Base-by-base conservation (phyloP, 345 rosid species). In the Ceriops decandra region DNA sequence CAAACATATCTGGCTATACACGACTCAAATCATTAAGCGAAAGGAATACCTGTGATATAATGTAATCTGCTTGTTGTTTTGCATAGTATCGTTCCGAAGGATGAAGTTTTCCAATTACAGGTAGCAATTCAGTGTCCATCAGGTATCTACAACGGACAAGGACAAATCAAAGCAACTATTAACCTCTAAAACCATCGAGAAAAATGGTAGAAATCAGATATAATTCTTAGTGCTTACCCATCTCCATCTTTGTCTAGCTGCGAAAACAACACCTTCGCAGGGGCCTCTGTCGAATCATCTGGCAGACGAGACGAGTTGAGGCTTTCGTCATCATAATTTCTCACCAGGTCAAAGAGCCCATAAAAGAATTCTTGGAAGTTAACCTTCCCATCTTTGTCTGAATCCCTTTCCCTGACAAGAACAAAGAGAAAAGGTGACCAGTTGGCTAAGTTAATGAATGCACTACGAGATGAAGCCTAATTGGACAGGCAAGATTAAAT, bases 31-130 rank as follows among this genome's bases (percentile, higher is more conserved):
- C 49, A 13, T 17, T 11, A 13, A 26, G 53, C 47, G 64, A 62
- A 52, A 56, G 33, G 47, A 64, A 67, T 85, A 88, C 99, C 98
- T 92, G 97, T 66, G 91, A 79, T 68, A 95, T 83, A 56, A 84
- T 85, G 83, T 95, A 91, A 80, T 90, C 96, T 46, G 92, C 93
- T 80, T 95, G 98, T 67, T 91, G 93, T 77, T 91, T 95, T 52
- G 99, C 97, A 76, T 95, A 95, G 81, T 88, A 90, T 38, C 58
- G 92, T 77, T 90, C 99, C 0, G 97, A 85, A 52, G 99, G 99
- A 80, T 95, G 98, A 69, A 95, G 84, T 76, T 95, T 95, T 68
- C 83, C 90, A 72, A 92, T 87, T 65, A 92, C 42, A 36, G 92
- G 88, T 46, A 88, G 85, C 67, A 95, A 73, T 64, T 95, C 98